Evolutionary conservation across 2,329 filamentous ascomycete genomes (phyloP).

Genomic region (Trichothecium sympodiale): DNA sequence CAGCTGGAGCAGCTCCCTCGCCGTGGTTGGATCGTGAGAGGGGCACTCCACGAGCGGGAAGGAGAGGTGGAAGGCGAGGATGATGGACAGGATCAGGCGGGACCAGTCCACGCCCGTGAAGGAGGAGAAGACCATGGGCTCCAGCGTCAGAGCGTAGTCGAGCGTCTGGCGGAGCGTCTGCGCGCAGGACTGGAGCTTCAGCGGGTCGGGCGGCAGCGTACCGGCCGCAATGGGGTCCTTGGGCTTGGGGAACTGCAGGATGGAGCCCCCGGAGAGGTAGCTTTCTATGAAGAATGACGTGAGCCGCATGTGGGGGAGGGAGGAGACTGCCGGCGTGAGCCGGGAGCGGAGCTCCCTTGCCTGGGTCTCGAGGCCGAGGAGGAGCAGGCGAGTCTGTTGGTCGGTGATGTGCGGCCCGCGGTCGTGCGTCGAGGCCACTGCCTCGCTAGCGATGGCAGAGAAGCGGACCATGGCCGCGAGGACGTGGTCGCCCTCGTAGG

Average conservation of each 20-base stretch:
- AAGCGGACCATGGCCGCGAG: slow-evolving; percentile 33
- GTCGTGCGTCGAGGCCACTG: slow-evolving; percentile 19
- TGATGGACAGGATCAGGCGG: slow-evolving; percentile 26
- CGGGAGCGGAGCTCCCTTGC: slow-evolving; percentile 26
- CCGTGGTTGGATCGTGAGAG: slow-evolving; percentile 23
- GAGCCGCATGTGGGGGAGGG: slow-evolving; percentile 17
- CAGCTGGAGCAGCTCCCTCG: slow-evolving; percentile 27
- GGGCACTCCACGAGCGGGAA: slow-evolving; percentile 29
- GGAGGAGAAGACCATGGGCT: slow-evolving; percentile 18
- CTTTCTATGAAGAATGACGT: slow-evolving; percentile 24
- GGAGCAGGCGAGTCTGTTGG: slow-evolving; percentile 31
- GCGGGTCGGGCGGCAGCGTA: slow-evolving; percentile 7
- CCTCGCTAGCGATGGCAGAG: slow-evolving; percentile 27
- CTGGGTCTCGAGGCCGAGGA: slow-evolving; percentile 36
- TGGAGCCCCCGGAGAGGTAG: slow-evolving; percentile 25
- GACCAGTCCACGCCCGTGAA: slow-evolving; percentile 33
- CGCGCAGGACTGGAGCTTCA: slow-evolving; percentile 13
- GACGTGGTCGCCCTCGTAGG: slow-evolving; percentile 26
- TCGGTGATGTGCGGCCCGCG: slow-evolving; percentile 15
- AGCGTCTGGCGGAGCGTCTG: slow-evolving; percentile 15
- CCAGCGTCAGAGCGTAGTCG: slow-evolving; percentile 18
- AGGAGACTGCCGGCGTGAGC: slow-evolving; percentile 22
- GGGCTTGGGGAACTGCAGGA: slow-evolving; percentile 16
- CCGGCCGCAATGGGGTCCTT: slow-evolving; percentile 3
- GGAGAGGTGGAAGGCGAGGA: slow-evolving; percentile 34